These are phyloP conservation scores for Xylaria longipes DNA, from an alignment of 495 filamentous ascomycete genomes.

Conservation along the genomic window DNA sequence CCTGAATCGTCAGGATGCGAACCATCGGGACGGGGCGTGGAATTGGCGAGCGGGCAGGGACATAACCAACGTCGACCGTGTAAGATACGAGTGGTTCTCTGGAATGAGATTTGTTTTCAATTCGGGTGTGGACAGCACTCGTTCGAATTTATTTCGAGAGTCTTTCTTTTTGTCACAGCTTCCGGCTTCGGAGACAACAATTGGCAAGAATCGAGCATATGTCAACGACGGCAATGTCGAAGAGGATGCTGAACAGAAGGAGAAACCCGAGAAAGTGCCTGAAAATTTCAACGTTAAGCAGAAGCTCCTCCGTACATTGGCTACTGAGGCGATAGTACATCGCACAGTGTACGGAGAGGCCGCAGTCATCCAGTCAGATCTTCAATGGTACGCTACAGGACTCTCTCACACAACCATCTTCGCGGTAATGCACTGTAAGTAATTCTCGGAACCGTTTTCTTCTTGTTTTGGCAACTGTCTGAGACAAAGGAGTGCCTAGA, in stretches of 20 bases:
- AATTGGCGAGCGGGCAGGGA: not conserved
- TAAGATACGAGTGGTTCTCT: constrained; percentile 15
- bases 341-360: constrained; percentile 59
- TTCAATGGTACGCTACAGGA: constrained; percentile 67
- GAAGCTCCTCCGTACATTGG: constrained; percentile 62
- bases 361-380: constrained; percentile 68
- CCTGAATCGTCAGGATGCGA: not conserved
- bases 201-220: constrained; percentile 21
- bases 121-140: not conserved
- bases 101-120: not conserved
- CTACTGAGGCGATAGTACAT: constrained; percentile 65
- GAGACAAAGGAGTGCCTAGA: too few relatives aligned
- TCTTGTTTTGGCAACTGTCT: too few relatives aligned
- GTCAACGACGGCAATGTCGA: constrained; percentile 34
- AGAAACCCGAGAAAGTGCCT: constrained; percentile 11
- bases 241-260: constrained; percentile 35
- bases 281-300: constrained; percentile 55
- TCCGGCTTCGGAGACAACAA: constrained; percentile 52
- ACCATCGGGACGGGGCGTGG: not conserved
- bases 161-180: constrained; percentile 54
- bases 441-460: too few relatives aligned
- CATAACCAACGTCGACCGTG: not conserved
- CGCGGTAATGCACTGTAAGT: constrained; percentile 62
- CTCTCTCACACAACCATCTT: constrained; percentile 66
- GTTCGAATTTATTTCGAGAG: constrained; percentile 25